phyloP scores from a whole-genome alignment of 768 basidiomycete genomes.

The Collybiopsis luxurians region DNA sequence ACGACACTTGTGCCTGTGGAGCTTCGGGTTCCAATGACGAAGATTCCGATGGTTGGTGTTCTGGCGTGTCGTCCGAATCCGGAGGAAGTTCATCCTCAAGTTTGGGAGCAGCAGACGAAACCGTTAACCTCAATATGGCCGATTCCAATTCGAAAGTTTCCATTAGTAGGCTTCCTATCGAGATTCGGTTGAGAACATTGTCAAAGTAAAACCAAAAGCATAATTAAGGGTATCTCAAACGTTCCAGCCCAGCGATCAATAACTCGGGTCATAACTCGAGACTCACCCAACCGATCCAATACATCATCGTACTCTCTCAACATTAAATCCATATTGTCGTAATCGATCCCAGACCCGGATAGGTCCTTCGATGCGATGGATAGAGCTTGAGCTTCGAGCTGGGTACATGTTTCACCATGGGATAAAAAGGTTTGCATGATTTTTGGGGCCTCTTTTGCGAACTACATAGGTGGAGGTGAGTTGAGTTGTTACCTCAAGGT shows the following conservation, averaged over 20 bases:
- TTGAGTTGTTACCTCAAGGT: too few relatives aligned
- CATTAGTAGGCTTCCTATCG: neutral
- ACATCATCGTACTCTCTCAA: constrained; percentile 39
- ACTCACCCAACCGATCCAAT: constrained; percentile 40
- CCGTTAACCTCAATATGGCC: constrained; percentile 4
- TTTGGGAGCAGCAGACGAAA: neutral
- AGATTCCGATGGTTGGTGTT: too few relatives aligned
- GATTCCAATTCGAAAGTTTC: constrained; percentile 9
- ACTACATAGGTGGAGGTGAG: too few relatives aligned
- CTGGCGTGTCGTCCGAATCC: neutral
- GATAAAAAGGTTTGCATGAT: constrained; percentile 48
- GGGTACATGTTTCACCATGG: constrained; percentile 42
- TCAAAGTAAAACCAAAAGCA: constrained; percentile 16
- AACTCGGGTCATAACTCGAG: neutral
- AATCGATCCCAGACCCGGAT: constrained; percentile 17
- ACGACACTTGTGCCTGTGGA: neutral
- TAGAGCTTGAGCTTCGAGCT: constrained; percentile 40
- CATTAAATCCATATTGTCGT: constrained; percentile 34
- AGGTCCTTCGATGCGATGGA: constrained; percentile 33
- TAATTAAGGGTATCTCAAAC: neutral
- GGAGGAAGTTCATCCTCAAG: neutral
- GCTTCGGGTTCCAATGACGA: too few relatives aligned
- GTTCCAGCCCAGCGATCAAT: neutral
- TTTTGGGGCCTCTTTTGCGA: constrained; percentile 40
- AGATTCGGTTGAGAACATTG: too few relatives aligned